A percentile compares a stretch with the other conserved stretches of the same genome.
These are phyloP conservation scores for Aspergillus sp. DNA, from an alignment of 2,329 filamentous ascomycete genomes.

Conservation along the genomic window DNA sequence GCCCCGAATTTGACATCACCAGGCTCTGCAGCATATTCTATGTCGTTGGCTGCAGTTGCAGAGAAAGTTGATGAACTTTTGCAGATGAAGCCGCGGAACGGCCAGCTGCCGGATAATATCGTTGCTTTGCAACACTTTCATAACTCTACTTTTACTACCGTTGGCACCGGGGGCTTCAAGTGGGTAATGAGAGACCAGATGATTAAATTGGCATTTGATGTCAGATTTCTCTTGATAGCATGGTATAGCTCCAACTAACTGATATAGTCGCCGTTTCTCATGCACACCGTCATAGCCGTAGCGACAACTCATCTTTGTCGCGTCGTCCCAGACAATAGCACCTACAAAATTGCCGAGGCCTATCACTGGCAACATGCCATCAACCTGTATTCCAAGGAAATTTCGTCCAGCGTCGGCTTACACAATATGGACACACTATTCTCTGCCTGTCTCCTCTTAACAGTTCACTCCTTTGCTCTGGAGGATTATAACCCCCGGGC, in stretches of 20 bases:
- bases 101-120: constrained; percentile 4
- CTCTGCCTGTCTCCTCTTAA: constrained; percentile 33
- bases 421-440: constrained; percentile 36
- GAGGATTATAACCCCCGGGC: constrained; percentile 24
- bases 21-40: constrained; percentile 13
- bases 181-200: constrained; percentile 19
- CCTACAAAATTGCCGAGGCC: constrained; percentile 24
- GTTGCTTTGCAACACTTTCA: constrained; percentile 27
- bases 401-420: constrained; percentile 17
- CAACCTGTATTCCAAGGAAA: constrained; percentile 27
- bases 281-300: constrained; percentile 32
- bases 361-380: constrained; percentile 37
- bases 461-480: constrained; percentile 28
- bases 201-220: constrained; percentile 26
- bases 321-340: constrained; percentile 17
- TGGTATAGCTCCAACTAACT: neutral
- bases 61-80: constrained; percentile 21
- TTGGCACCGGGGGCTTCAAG: constrained; percentile 8
- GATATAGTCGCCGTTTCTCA: constrained; percentile 29
- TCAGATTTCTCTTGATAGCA: constrained; percentile 6
- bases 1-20: constrained; percentile 6
- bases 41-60: constrained; percentile 15
- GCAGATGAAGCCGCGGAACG: constrained; percentile 3
- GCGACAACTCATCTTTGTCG: constrained; percentile 27
- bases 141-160: constrained; percentile 8